Conservation (phyloP, 2,329 filamentous ascomycete genomes). For the Dactylellina sp. region DNA sequence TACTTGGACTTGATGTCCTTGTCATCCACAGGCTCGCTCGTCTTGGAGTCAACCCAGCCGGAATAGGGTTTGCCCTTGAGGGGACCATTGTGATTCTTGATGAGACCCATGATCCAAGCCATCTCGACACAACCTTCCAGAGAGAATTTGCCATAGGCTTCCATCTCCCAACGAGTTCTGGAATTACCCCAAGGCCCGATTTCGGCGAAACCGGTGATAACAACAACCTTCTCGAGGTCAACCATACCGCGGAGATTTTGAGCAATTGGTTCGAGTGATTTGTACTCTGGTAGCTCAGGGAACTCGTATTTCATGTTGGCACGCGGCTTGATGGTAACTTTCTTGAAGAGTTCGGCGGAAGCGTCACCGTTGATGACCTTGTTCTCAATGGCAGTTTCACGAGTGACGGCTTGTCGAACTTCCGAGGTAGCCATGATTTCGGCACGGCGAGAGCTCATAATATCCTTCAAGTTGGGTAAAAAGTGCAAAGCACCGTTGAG, state of each 20-base stretch:
- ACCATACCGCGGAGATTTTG: constrained; percentile 95
- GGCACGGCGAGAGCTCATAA: constrained; percentile 92
- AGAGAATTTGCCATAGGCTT: constrained; percentile 94
- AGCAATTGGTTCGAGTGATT: constrained; percentile 91
- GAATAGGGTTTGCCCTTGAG: constrained; percentile 97
- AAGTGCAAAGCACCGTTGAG: constrained; percentile 98
- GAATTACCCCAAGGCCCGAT: constrained; percentile 99
- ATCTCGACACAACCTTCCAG: constrained; percentile 98
- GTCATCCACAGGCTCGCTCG: constrained; percentile 94
- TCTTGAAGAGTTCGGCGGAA: constrained; percentile 92
- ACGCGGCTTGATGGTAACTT: constrained; percentile 89
- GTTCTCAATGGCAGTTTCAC: constrained; percentile 96
- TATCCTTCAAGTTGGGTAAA: constrained; percentile 91
- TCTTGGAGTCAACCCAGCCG: constrained; percentile 95
- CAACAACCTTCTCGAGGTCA: constrained; percentile 96
- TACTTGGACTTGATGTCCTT: constrained; percentile 98
- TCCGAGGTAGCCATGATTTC: constrained; percentile 96
- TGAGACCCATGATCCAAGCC: constrained; percentile 99
- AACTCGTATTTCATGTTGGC: constrained; percentile 99
- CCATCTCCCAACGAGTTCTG: constrained; percentile 98
- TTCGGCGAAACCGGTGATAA: constrained; percentile 96
- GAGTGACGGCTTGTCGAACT: constrained; percentile 90
- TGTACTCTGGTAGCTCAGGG: constrained; percentile 89
- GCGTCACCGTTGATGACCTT: constrained; percentile 95
- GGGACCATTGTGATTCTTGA: constrained; percentile 96